phyloP scores from a whole-genome alignment of 208 protist species.

The Spongospora subterranea region DNA sequence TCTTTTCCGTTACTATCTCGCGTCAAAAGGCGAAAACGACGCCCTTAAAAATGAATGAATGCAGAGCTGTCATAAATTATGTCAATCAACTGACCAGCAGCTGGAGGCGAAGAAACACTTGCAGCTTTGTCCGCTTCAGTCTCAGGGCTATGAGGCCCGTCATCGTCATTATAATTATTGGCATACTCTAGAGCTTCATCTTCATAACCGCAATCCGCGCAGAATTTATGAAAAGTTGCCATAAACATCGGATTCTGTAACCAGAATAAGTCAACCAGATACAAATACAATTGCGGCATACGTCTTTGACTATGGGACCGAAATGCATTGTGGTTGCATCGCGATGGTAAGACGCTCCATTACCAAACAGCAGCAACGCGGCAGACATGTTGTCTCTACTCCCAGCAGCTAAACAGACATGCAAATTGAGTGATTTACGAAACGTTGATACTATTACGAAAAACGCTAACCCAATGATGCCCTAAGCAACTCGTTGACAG shows the following conservation, averaged over 20 bases:
- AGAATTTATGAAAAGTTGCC: neutral
- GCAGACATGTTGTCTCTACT: constrained; percentile 55
- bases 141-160: neutral
- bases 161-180: neutral
- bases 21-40: too few species aligned
- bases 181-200: neutral
- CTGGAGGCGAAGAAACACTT: too few species aligned
- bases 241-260: neutral
- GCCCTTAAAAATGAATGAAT: too few species aligned
- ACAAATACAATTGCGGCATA: neutral
- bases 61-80: too few species aligned
- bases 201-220: neutral
- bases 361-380: constrained; percentile 1
- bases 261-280: neutral
- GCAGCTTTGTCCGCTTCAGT: too few species aligned
- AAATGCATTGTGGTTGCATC: constrained; percentile 2
- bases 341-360: neutral
- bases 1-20: too few species aligned
- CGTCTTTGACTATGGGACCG: neutral
- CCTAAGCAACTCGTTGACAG: neutral
- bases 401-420: neutral
- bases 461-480: neutral
- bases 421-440: neutral
- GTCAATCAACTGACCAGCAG: too few species aligned
- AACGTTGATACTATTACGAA: neutral